Conservation (phyloP, 192 early-diverging fungal species). For the Coemansia sp. region DNA sequence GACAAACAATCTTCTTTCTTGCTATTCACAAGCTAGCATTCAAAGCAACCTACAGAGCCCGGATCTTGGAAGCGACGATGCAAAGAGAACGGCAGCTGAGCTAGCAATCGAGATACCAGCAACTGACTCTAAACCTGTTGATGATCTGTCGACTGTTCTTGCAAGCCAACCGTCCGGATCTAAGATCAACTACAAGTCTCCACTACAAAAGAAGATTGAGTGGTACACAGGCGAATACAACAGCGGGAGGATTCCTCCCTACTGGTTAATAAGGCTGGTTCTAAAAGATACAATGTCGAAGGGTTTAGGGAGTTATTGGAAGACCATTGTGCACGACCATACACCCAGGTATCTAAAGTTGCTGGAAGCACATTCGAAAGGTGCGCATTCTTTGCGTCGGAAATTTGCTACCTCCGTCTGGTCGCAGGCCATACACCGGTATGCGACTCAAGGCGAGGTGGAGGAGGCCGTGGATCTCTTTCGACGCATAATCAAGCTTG, state of each 20-base stretch:
- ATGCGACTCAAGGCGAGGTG: slow-evolving; percentile 21
- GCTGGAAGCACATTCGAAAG: background rate
- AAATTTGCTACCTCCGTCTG: slow-evolving; percentile 22
- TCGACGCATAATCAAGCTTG: slow-evolving; percentile 22
- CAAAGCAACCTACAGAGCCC: background rate
- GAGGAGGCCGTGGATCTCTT: slow-evolving; percentile 38
- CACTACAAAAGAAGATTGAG: slow-evolving; percentile 14
- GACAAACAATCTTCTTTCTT: slow-evolving; percentile 16
- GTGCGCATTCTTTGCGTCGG: background rate
- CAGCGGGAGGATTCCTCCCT: slow-evolving; percentile 11
- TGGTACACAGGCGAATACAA: slow-evolving; percentile 26
- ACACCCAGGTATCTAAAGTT: slow-evolving; percentile 25
- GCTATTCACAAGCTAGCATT: background rate
- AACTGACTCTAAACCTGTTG: background rate
- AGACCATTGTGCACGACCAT: slow-evolving; percentile 29
- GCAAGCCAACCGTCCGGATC: background rate
- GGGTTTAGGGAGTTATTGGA: slow-evolving; percentile 20
- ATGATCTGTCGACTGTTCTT: background rate
- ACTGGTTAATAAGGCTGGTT: slow-evolving; percentile 8
- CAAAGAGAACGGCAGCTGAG: background rate
- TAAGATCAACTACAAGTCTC: background rate
- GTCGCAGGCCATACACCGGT: slow-evolving; percentile 22
- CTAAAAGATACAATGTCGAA: slow-evolving; percentile 17
- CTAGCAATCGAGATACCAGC: background rate
- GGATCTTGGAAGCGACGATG: background rate